Percentiles rank a stretch among this genome's conserved stretches.
These are phyloP conservation scores for Trichoderma koningiopsis DNA, from an alignment of 2,329 filamentous ascomycete genomes.

Conservation along the genomic window DNA sequence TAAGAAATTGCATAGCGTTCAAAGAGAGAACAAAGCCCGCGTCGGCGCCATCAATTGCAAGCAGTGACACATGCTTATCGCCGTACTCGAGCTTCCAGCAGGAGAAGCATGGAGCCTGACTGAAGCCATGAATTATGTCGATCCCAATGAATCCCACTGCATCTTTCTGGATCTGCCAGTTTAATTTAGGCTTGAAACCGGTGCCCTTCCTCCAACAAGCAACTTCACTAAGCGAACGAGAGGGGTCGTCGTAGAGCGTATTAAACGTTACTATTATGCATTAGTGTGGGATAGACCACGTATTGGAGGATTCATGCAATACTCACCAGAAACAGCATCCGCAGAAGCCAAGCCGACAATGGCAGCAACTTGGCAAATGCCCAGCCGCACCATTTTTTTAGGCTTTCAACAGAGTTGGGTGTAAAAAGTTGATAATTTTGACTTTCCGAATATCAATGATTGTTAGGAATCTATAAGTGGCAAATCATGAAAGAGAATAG, in stretches of 20 bases:
- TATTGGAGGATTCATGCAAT: background rate
- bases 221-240: conserved; percentile 1
- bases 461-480: background rate
- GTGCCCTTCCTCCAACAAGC: conserved; percentile 11
- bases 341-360: background rate
- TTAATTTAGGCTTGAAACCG: conserved; percentile 9
- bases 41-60: background rate
- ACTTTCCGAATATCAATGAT: background rate
- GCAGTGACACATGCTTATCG: background rate
- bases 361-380: background rate
- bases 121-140: background rate
- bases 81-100: conserved; percentile 5
- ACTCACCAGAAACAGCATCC: background rate
- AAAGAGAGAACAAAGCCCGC: conserved; percentile 1
- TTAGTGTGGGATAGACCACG: background rate
- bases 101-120: background rate
- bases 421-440: background rate
- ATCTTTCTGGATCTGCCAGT: conserved; percentile 13
- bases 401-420: background rate
- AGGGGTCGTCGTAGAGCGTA: conserved; percentile 4
- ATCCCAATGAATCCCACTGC: conserved; percentile 11
- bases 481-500: background rate
- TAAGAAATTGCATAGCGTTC: background rate
- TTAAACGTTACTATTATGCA: background rate
- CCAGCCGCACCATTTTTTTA: background rate